A percentile compares a stretch with the other conserved stretches of the same genome.
Conservation (phyloP, 345 rosid genomes). For the Citrus maxima region DNA sequence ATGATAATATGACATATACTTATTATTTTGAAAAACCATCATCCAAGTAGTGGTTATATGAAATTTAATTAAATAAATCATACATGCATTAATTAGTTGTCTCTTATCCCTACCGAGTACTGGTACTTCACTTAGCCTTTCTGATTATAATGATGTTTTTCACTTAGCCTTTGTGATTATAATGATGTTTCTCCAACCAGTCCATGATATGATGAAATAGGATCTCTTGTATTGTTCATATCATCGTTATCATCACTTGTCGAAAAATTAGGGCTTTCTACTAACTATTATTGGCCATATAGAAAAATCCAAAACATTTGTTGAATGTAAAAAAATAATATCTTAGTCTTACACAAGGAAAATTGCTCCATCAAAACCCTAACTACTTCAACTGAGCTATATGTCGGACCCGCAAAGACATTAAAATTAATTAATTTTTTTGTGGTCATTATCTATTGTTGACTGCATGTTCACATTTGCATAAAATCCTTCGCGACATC, state of each 20-base stretch:
- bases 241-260: neutral
- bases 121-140: neutral
- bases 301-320: slow-evolving; percentile 3
- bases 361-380: neutral
- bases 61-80: no score
- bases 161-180: neutral
- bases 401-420: neutral
- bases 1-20: no score
- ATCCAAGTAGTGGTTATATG: rapidly evolving
- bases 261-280: neutral
- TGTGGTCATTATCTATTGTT: no score
- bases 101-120: neutral
- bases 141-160: no score
- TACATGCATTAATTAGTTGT: no score
- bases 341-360: neutral
- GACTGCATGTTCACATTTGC: neutral
- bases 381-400: neutral
- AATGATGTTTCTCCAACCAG: slow-evolving; percentile 3
- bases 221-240: neutral
- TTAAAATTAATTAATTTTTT: neutral
- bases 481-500: neutral
- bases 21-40: no score
- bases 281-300: no score
- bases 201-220: neutral
- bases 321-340: neutral